phyloP scores from a whole-genome alignment of 495 filamentous ascomycete species.

The Copromyces sp. region DNA sequence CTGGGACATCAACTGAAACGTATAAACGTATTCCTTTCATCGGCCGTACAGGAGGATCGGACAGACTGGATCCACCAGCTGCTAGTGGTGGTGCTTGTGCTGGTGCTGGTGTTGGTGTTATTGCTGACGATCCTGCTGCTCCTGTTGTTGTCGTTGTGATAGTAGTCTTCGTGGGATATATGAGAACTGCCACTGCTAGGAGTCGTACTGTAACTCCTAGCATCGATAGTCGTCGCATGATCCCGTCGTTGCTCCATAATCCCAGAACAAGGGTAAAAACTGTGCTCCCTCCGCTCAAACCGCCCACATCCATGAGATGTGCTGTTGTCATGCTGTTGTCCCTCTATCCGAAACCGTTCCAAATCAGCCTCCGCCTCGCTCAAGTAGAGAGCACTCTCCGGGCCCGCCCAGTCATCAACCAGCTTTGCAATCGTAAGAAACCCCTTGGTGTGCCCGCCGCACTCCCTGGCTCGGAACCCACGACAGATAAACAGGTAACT shows the following conservation, averaged over 20 bases:
- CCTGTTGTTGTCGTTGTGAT: neutral
- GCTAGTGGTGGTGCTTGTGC: neutral
- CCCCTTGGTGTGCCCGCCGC: conserved; percentile 43
- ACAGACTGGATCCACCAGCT: neutral
- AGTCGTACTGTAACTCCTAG: neutral
- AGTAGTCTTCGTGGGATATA: neutral
- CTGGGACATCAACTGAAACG: neutral
- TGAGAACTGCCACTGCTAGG: neutral
- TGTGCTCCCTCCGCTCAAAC: neutral
- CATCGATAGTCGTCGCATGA: neutral
- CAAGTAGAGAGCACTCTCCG: conserved; percentile 34
- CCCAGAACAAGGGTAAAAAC: conserved; percentile 19
- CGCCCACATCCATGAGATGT: neutral
- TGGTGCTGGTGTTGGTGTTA: neutral
- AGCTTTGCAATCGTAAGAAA: conserved; percentile 40
- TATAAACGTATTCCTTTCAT: neutral
- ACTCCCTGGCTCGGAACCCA: conserved; percentile 37
- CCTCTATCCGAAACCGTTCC: conserved; percentile 26
- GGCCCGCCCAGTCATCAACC: conserved; percentile 45
- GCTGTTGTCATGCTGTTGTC: neutral
- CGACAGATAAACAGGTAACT: conserved; percentile 46
- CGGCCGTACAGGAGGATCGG: neutral
- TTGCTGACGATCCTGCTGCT: neutral
- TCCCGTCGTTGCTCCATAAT: conserved; percentile 9
- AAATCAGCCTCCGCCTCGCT: conserved; percentile 45